A percentile compares a stretch with the other conserved stretches of the same genome.
These are phyloP conservation scores for Flaveria bidentis DNA, from an alignment of 129 eudicot species.

Conservation along the genomic window DNA sequence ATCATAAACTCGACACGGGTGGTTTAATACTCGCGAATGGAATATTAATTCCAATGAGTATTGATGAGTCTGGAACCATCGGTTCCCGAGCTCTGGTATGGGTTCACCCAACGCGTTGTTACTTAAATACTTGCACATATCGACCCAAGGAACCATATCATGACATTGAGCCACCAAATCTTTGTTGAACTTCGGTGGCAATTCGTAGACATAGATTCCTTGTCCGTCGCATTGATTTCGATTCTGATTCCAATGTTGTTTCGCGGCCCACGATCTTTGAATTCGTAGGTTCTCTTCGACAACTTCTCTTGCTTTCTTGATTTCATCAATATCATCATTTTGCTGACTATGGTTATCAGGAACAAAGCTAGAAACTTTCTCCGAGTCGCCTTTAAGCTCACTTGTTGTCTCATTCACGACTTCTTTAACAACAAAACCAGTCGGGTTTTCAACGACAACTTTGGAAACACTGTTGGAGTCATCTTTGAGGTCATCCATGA, in stretches of 20 bases:
- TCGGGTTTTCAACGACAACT: neutral
- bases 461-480: slow-evolving; percentile 16
- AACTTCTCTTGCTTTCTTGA: slow-evolving; percentile 43
- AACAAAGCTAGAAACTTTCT: slow-evolving; percentile 17
- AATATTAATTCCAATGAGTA: slow-evolving; percentile 74
- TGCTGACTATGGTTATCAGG: slow-evolving; percentile 19
- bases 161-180: slow-evolving; percentile 62
- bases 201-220: slow-evolving; percentile 69
- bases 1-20: slow-evolving; percentile 73
- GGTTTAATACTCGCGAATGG: slow-evolving; percentile 68
- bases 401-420: slow-evolving; percentile 1
- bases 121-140: slow-evolving; percentile 58
- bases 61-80: slow-evolving; percentile 84
- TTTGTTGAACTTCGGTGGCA: slow-evolving; percentile 80
- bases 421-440: slow-evolving; percentile 1
- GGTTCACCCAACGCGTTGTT: slow-evolving; percentile 76
- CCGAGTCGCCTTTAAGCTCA: slow-evolving; percentile 9
- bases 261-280: slow-evolving; percentile 60
- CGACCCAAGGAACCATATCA: slow-evolving; percentile 63
- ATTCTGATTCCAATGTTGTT: slow-evolving; percentile 29
- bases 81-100: slow-evolving; percentile 58
- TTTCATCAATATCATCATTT: slow-evolving; percentile 31
- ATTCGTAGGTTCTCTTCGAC: slow-evolving; percentile 58
- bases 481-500: slow-evolving; percentile 22
- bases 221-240: slow-evolving; percentile 49